Conservation (phyloP, 2,329 filamentous ascomycete species). For the Mycosphaerella arachidis region DNA sequence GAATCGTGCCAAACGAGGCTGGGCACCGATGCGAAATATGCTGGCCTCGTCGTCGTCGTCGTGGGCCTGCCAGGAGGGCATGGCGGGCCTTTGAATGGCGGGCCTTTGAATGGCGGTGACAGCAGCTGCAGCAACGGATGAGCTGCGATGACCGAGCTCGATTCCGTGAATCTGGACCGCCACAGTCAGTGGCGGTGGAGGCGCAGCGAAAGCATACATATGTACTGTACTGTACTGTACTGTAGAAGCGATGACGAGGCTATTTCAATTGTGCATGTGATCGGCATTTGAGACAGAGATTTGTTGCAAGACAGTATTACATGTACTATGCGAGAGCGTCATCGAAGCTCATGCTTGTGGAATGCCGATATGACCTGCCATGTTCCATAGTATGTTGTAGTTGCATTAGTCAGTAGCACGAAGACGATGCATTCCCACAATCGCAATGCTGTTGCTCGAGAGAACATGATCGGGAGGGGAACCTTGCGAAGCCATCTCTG, state of each 20-base stretch:
- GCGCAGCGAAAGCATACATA: background rate
- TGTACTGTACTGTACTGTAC: no score
- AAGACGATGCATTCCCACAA: no score
- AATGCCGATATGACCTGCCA: no score
- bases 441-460: no score
- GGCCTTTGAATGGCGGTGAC: background rate
- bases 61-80: background rate
- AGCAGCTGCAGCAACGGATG: background rate
- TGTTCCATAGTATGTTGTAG: no score
- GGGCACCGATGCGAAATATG: background rate
- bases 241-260: background rate
- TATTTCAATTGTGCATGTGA: background rate
- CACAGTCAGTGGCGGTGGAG: background rate
- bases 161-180: background rate
- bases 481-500: no score
- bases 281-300: constrained; percentile 12
- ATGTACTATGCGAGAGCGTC: no score
- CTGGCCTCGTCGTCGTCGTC: background rate
- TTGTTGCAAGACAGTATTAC: background rate
- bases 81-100: background rate
- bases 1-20: background rate
- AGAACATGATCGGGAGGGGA: no score
- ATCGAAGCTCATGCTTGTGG: no score
- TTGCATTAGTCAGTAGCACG: no score
- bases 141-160: background rate